Percentiles rank a stretch among this genome's conserved stretches.
These are phyloP conservation scores for Aspergillus sp. DNA, from an alignment of 2,329 filamentous ascomycete species.

Conservation along the genomic window DNA sequence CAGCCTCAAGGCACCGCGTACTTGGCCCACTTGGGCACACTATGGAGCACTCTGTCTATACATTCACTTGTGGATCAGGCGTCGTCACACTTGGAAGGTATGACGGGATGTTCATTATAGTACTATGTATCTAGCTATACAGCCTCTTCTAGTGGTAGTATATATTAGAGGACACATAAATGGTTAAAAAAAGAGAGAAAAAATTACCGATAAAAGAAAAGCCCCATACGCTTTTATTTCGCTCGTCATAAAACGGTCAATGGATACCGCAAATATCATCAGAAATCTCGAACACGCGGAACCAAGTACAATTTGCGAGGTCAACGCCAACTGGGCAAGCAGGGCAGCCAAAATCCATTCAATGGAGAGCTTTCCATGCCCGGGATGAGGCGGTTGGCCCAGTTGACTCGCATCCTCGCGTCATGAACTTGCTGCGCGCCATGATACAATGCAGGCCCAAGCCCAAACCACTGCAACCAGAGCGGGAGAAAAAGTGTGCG, in stretches of 20 bases:
- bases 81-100: background rate
- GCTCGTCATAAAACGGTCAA: slow-evolving; percentile 7
- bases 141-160: background rate
- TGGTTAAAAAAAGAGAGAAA: background rate
- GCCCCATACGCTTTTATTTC: slow-evolving; percentile 11
- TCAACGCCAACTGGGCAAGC: background rate
- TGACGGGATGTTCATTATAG: background rate
- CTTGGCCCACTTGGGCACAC: background rate
- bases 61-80: background rate
- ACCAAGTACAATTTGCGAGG: background rate
- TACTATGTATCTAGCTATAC: background rate
- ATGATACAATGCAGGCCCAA: background rate
- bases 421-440: background rate
- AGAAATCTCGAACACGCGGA: background rate
- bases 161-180: background rate
- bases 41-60: background rate
- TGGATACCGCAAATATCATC: slow-evolving; percentile 10
- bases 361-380: background rate
- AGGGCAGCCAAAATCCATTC: background rate
- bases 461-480: background rate
- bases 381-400: background rate
- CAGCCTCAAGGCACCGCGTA: background rate
- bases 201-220: background rate
- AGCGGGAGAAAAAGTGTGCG: background rate
- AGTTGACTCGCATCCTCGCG: background rate